phyloP scores from a whole-genome alignment of 2,329 filamentous ascomycete genomes.

The Aspergillus calidoustus region DNA sequence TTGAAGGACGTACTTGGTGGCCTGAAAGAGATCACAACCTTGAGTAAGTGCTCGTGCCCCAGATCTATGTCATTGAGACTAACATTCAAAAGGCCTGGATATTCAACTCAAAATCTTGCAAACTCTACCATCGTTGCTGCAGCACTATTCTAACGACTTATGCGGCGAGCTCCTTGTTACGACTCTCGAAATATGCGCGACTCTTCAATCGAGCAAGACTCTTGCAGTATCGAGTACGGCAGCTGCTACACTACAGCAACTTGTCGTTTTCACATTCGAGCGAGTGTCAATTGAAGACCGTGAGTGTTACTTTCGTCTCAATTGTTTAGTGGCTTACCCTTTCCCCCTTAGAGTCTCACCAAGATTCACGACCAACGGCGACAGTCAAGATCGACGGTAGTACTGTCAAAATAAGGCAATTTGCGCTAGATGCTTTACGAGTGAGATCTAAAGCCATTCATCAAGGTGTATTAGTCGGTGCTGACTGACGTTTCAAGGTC shows the following conservation, averaged over 20 bases:
- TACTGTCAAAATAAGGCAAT: conserved; percentile 68
- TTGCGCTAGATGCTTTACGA: conserved; percentile 83
- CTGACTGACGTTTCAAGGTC: conserved; percentile 55
- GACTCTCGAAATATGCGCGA: conserved; percentile 87
- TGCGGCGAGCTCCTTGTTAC: conserved; percentile 80
- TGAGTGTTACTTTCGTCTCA: conserved; percentile 46
- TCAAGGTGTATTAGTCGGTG: background rate
- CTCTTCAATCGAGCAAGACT: conserved; percentile 88
- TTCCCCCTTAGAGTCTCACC: conserved; percentile 32
- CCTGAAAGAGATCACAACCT: conserved; percentile 75
- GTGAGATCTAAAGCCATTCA: conserved; percentile 47
- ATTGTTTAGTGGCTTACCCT: conserved; percentile 9
- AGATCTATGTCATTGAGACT: conserved; percentile 22
- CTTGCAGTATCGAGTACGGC: conserved; percentile 94
- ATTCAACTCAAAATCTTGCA: conserved; percentile 96
- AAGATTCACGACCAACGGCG: conserved; percentile 61
- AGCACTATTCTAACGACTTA: conserved; percentile 85
- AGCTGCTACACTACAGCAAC: conserved; percentile 92
- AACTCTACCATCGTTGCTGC: conserved; percentile 82
- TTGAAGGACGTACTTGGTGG: conserved; percentile 87
- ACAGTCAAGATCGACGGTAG: conserved; percentile 71
- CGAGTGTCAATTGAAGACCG: conserved; percentile 84
- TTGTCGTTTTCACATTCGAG: conserved; percentile 91
- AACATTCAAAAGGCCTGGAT: conserved; percentile 64
- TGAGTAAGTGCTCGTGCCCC: conserved; percentile 58